A percentile compares a stretch with the other conserved stretches of the same genome.
Evolutionary conservation across 441 rosid species (phyloP).

Genomic region (Brassica hybrid): DNA sequence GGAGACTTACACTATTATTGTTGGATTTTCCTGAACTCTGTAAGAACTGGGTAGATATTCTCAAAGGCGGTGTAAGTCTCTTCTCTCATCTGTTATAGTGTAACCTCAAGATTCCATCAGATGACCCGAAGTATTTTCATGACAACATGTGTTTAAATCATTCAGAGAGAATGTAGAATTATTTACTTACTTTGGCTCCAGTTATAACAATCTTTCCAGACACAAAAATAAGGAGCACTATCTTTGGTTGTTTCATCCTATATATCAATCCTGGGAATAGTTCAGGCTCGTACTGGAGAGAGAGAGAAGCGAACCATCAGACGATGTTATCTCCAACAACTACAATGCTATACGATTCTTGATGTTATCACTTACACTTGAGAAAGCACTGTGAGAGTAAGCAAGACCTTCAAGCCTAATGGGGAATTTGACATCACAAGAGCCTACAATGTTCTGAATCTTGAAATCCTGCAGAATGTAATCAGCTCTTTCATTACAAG

Average conservation of each 20-base stretch:
- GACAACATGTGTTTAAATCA: background rate
- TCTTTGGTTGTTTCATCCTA: conserved; percentile 43
- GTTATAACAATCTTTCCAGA: conserved; percentile 45
- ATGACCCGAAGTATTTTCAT: background rate
- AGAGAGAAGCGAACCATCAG: conserved; percentile 5
- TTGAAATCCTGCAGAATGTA: conserved; percentile 37
- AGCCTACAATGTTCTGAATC: conserved; percentile 42
- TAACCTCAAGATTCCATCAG: conserved; percentile 18
- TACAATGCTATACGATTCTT: conserved; percentile 16
- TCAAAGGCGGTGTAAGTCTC: conserved; percentile 41
- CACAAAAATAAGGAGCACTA: conserved; percentile 39
- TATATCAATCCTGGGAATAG: conserved; percentile 42
- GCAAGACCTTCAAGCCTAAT: conserved; percentile 44
- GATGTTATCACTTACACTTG: conserved; percentile 39
- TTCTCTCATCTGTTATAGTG: conserved; percentile 38
- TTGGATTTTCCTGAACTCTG: conserved; percentile 41
- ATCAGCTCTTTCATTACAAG: background rate
- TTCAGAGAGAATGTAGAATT: background rate
- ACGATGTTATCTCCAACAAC: conserved; percentile 10
- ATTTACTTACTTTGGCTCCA: conserved; percentile 38
- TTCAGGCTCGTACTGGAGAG: conserved; percentile 42
- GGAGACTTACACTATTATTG: conserved; percentile 25
- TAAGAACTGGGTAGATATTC: conserved; percentile 42
- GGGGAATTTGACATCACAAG: conserved; percentile 40
- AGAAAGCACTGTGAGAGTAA: conserved; percentile 43